A percentile compares a stretch with the other conserved stretches of the same genome.
These are phyloP conservation scores for Mycena filopes DNA, from an alignment of 768 basidiomycete species.

Conservation along the genomic window DNA sequence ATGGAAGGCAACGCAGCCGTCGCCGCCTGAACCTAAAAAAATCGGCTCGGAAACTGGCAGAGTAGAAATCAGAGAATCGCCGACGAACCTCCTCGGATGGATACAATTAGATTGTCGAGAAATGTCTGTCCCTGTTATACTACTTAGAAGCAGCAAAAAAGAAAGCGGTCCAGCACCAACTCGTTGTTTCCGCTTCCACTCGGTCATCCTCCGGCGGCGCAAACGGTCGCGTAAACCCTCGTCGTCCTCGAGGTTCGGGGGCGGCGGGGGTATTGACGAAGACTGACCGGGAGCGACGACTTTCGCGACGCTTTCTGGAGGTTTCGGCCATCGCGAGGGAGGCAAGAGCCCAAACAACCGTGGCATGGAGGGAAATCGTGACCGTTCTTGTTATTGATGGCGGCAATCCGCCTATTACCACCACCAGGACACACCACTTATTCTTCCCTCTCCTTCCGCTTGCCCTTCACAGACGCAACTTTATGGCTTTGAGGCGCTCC, in stretches of 20 bases:
- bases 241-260: conserved; percentile 24
- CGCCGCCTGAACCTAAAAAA: conserved; percentile 79
- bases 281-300: background rate
- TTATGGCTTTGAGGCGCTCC: too few species aligned
- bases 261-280: background rate
- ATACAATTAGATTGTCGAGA: conserved; percentile 75
- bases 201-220: conserved; percentile 66
- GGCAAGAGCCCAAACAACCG: conserved; percentile 25
- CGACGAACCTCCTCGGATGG: conserved; percentile 28
- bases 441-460: too few species aligned
- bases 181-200: conserved; percentile 80
- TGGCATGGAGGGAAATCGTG: conserved; percentile 16
- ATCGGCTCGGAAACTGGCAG: conserved; percentile 8
- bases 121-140: conserved; percentile 76
- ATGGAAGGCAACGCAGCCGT: conserved; percentile 94
- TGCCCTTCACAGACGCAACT: too few species aligned
- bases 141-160: conserved; percentile 22
- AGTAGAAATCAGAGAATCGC: conserved; percentile 7
- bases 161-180: conserved; percentile 50
- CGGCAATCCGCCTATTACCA: too few species aligned
- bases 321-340: conserved; percentile 20
- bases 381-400: conserved; percentile 3
- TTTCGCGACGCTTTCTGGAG: background rate
- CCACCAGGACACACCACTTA: too few species aligned
- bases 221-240: conserved; percentile 50